These are phyloP conservation scores for Rutstroemia sp. DNA, from an alignment of 2,329 filamentous ascomycete species.

Conservation along the genomic window DNA sequence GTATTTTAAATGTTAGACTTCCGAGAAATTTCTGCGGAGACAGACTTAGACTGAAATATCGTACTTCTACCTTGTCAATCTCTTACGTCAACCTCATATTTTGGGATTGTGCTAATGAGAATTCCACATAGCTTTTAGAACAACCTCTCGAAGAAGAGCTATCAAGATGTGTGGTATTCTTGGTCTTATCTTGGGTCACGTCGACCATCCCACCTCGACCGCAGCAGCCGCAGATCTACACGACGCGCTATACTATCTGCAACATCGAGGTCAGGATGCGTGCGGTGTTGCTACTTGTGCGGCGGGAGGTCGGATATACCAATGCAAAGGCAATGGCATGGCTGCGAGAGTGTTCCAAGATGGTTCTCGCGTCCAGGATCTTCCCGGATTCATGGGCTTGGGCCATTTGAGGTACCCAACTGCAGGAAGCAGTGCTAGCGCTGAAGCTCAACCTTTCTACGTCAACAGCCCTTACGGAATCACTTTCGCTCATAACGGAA, in stretches of 20 bases:
- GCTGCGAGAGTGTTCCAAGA: slow-evolving; percentile 79
- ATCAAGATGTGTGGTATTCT: slow-evolving; percentile 54
- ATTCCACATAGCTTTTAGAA: slow-evolving; percentile 6
- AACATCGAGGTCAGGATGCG: slow-evolving; percentile 77
- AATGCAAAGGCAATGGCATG: slow-evolving; percentile 87
- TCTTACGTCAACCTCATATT: neutral
- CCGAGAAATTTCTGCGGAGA: slow-evolving; percentile 20
- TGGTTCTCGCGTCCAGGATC: slow-evolving; percentile 62
- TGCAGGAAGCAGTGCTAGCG: slow-evolving; percentile 73
- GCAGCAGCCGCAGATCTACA: slow-evolving; percentile 59
- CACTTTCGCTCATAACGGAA: slow-evolving; percentile 78
- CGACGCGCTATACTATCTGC: slow-evolving; percentile 64
- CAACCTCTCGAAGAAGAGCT: neutral
- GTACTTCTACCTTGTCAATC: neutral
- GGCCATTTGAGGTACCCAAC: slow-evolving; percentile 86
- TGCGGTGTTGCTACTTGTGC: slow-evolving; percentile 74
- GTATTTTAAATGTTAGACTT: slow-evolving; percentile 27
- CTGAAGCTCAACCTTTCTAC: slow-evolving; percentile 89
- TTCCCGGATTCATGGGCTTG: slow-evolving; percentile 81
- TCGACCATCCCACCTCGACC: slow-evolving; percentile 37
- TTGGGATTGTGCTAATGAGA: neutral
- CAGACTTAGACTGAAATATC: slow-evolving; percentile 12
- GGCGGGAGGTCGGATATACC: slow-evolving; percentile 71
- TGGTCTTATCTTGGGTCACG: slow-evolving; percentile 51
- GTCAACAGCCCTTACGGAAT: slow-evolving; percentile 83